phyloP scores from a whole-genome alignment of 2,329 filamentous ascomycete genomes.

The Claviceps monticola region DNA sequence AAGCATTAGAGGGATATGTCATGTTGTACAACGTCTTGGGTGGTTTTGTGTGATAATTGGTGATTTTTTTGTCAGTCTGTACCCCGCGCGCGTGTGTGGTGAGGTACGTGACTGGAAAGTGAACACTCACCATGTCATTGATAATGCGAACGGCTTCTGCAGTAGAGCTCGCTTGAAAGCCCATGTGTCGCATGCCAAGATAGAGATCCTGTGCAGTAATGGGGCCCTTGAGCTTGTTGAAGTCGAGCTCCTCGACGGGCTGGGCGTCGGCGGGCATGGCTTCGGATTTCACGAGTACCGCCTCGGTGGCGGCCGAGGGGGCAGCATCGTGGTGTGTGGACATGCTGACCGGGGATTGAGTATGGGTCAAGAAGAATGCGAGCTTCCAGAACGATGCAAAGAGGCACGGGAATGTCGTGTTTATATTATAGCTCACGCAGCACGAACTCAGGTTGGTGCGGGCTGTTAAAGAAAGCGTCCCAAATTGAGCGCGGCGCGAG shows the following conservation, averaged over 20 bases:
- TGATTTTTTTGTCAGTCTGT: not conserved
- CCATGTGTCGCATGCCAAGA: conserved; percentile 72
- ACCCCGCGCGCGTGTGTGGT: not conserved
- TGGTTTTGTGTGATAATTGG: not conserved
- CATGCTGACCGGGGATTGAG: not conserved
- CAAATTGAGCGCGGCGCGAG: not conserved
- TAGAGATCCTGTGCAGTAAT: conserved; percentile 81
- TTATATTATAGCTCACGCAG: not conserved
- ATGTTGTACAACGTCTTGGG: not conserved
- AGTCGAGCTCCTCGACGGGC: conserved; percentile 82
- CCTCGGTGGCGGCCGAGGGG: conserved; percentile 55
- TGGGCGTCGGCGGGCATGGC: conserved; percentile 67
- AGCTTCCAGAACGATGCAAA: not conserved
- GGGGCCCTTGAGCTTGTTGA: conserved; percentile 63
- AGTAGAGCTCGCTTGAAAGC: conserved; percentile 57
- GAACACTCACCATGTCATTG: conserved; percentile 69
- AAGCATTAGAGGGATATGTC: no score
- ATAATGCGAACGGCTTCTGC: conserved; percentile 83
- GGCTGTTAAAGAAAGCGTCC: not conserved
- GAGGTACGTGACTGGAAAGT: not conserved
- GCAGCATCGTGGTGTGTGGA: conserved; percentile 22
- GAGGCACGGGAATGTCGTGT: not conserved
- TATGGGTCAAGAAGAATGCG: not conserved
- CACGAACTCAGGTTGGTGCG: not conserved
- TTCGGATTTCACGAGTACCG: conserved; percentile 73